A percentile compares a stretch with the other conserved stretches of the same genome.
Conservation (phyloP, 257 asterid species). For the Solanum pimpinellifolium region DNA sequence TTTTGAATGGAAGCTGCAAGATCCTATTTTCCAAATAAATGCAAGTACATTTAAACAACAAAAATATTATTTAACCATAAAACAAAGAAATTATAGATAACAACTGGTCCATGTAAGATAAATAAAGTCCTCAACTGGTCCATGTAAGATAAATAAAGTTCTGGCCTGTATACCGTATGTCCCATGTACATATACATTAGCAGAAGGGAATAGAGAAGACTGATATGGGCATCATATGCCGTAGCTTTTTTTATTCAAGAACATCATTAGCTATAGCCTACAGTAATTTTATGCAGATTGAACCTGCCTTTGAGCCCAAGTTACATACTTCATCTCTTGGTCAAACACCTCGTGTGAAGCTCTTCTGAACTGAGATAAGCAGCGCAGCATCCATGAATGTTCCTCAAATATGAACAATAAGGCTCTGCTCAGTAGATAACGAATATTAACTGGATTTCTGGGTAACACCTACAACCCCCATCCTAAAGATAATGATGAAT, state of each 20-base stretch:
- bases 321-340: not conserved
- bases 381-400: not conserved
- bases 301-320: not conserved
- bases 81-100: not conserved
- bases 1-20: slow-evolving; percentile 87
- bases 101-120: not conserved
- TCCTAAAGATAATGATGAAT: not conserved
- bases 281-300: not conserved
- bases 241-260: not conserved
- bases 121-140: not conserved
- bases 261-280: not conserved
- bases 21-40: slow-evolving; percentile 42
- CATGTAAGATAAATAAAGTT: not conserved
- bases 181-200: not conserved
- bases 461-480: not conserved
- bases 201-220: not conserved
- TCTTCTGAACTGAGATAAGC: not conserved
- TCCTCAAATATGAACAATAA: not conserved
- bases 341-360: not conserved
- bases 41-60: not conserved
- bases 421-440: not conserved
- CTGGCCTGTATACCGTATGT: not conserved
- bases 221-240: not conserved
- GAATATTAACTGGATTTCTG: not conserved
- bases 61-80: not conserved